phyloP scores from a whole-genome alignment of 192 early-diverging fungal genomes.

The Geranomyces variabilis region DNA sequence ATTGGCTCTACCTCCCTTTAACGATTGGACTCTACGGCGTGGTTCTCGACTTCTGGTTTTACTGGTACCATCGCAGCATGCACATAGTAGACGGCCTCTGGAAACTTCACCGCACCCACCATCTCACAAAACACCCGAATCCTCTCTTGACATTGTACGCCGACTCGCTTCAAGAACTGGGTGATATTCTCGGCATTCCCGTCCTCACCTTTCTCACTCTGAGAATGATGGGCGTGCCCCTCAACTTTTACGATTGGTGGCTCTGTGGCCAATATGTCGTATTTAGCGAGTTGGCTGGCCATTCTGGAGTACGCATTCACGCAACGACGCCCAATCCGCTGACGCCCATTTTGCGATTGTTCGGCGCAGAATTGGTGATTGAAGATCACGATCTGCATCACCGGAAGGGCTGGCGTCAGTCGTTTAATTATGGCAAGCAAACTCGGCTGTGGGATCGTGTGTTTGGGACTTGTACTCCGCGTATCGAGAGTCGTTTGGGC shows the following conservation, averaged over 20 bases:
- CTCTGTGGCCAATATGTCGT: slow-evolving; percentile 19
- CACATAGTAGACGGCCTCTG: slow-evolving; percentile 14
- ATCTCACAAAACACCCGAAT: slow-evolving; percentile 21
- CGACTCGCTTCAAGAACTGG: slow-evolving; percentile 13
- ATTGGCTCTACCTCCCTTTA: slow-evolving; percentile 17
- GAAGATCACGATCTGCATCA: slow-evolving; percentile 25
- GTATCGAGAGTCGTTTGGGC: slow-evolving; percentile 13
- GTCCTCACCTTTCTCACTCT: slow-evolving; percentile 11
- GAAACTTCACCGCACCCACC: slow-evolving; percentile 19
- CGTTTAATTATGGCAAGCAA: slow-evolving; percentile 23
- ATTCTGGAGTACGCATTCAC: slow-evolving; percentile 9
- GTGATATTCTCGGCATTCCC: slow-evolving; percentile 16
- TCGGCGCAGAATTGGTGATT: slow-evolving; percentile 14
- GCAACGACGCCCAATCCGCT: slow-evolving; percentile 2
- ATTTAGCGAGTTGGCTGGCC: slow-evolving; percentile 17
- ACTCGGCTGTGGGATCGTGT: slow-evolving; percentile 20
- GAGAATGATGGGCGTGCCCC: slow-evolving; percentile 5
- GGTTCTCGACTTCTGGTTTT: slow-evolving; percentile 22
- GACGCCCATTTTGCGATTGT: slow-evolving; percentile 8
- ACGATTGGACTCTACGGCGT: slow-evolving; percentile 15
- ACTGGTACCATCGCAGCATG: slow-evolving; percentile 22
- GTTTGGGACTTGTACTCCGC: slow-evolving; percentile 15
- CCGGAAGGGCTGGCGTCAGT: slow-evolving; percentile 1
- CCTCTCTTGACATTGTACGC: slow-evolving; percentile 20
- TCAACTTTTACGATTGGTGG: slow-evolving; percentile 29